A percentile compares a stretch with the other conserved stretches of the same genome.
phyloP scores from a whole-genome alignment of 129 eudicot species.

The Chrysanthemum lavandulifolium region DNA sequence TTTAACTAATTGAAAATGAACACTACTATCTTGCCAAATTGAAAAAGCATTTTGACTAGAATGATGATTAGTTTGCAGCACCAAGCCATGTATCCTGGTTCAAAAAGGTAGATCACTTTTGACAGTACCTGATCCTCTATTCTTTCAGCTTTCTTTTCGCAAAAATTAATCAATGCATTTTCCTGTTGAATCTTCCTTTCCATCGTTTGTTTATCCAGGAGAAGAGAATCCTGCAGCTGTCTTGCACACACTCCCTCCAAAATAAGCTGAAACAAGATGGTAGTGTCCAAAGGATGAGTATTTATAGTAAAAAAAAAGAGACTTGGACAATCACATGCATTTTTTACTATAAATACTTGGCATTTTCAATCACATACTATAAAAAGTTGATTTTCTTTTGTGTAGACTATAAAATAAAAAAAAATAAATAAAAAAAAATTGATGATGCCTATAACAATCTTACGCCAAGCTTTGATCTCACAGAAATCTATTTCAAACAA shows the following conservation, averaged over 20 bases:
- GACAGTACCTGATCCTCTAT: constrained; percentile 84
- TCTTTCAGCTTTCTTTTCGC: constrained; percentile 60
- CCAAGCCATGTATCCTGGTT: constrained; percentile 1
- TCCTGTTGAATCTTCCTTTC: constrained; percentile 58
- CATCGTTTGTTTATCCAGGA: constrained; percentile 57
- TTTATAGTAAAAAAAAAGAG: background rate
- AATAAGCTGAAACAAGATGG: constrained; percentile 61
- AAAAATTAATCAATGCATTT: constrained; percentile 44
- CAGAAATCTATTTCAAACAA: too few relatives aligned
- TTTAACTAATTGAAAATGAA: background rate
- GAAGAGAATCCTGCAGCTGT: constrained; percentile 56
- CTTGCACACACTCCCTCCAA: constrained; percentile 79
- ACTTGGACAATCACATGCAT: too few relatives aligned
- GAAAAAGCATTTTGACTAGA: background rate
- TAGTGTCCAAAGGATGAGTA: constrained; percentile 8
- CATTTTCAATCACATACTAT: too few relatives aligned
- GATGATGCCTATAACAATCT: too few relatives aligned
- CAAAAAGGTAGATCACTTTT: constrained; percentile 13
- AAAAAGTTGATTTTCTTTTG: too few relatives aligned
- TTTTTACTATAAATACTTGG: too few relatives aligned
- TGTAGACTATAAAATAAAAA: too few relatives aligned
- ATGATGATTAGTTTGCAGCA: background rate
- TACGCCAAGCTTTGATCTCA: too few relatives aligned
- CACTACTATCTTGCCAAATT: too few relatives aligned
- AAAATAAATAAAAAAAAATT: too few relatives aligned